Conservation (phyloP, 2,329 filamentous ascomycete species). For the Cercospora janseana region DNA sequence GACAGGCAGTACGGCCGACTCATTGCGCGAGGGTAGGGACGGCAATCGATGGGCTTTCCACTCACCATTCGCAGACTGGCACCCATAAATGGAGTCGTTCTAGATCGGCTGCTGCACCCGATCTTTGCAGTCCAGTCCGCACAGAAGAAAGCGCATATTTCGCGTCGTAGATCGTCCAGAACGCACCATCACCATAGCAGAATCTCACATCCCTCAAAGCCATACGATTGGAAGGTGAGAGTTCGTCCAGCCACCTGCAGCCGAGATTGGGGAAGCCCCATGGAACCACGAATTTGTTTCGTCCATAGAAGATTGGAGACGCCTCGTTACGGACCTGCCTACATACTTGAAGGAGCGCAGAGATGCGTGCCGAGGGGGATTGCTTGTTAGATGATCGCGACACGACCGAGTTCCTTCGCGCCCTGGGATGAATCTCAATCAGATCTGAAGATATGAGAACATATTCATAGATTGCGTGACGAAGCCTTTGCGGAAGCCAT, state of each 20-base stretch:
- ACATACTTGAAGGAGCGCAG: conserved; percentile 18
- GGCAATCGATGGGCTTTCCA: not conserved
- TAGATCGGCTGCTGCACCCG: conserved; percentile 14
- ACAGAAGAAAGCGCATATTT: conserved; percentile 14
- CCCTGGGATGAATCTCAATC: conserved; percentile 21
- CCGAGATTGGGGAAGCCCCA: conserved; percentile 23
- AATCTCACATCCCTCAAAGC: conserved; percentile 22
- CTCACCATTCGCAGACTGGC: conserved; percentile 21
- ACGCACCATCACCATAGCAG: conserved; percentile 25
- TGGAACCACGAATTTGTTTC: conserved; percentile 20
- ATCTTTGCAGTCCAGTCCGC: conserved; percentile 10
- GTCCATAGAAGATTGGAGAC: conserved; percentile 16
- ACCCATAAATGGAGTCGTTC: conserved; percentile 19
- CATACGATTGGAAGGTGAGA: conserved; percentile 13
- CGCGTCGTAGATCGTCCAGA: conserved; percentile 22
- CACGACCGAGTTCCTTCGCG: conserved; percentile 12
- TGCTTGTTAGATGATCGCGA: conserved; percentile 7
- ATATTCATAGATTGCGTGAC: conserved; percentile 20
- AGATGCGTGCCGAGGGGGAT: conserved; percentile 6
- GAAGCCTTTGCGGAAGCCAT: conserved; percentile 14
- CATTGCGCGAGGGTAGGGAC: too few relatives aligned
- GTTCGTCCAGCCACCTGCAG: conserved; percentile 20
- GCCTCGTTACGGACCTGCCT: conserved; percentile 21
- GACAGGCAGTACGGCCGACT: too few relatives aligned
- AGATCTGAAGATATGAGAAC: conserved; percentile 12